These are phyloP conservation scores for Vigna unguiculata DNA, from an alignment of 306 rosid genomes.

Conservation along the genomic window DNA sequence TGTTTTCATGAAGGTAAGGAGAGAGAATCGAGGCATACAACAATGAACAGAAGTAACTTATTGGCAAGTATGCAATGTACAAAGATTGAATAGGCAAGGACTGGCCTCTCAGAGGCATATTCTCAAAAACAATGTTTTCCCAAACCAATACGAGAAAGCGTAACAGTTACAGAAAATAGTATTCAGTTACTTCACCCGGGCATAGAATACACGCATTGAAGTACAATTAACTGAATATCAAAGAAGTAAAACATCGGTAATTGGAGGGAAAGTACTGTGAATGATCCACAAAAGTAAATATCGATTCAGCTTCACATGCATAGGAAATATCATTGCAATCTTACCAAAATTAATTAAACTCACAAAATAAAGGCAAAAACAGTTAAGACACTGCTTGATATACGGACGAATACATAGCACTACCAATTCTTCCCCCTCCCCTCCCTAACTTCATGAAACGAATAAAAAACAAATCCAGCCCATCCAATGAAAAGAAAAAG, in stretches of 20 bases:
- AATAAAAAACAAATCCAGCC: conserved; percentile 1
- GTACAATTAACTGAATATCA: neutral
- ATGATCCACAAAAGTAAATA: neutral
- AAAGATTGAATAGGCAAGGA: neutral
- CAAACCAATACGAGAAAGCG: conserved; percentile 3
- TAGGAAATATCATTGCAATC: neutral
- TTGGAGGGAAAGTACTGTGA: neutral
- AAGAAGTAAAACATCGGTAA: neutral
- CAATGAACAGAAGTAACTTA: conserved; percentile 2
- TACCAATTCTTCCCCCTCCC: neutral
- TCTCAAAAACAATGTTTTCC: neutral
- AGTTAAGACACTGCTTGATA: neutral
- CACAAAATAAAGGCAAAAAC: neutral
- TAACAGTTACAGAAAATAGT: neutral
- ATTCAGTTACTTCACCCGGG: conserved; percentile 19
- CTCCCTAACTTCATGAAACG: neutral
- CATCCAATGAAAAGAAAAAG: neutral
- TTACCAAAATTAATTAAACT: neutral
- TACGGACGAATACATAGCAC: neutral
- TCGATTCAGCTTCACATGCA: neutral
- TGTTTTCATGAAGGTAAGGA: too few relatives aligned
- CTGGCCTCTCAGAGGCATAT: neutral
- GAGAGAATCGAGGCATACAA: neutral
- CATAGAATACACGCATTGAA: conserved; percentile 21
- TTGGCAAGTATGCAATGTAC: neutral